phyloP scores from a whole-genome alignment of 768 basidiomycete genomes.

The Suillus plorans region DNA sequence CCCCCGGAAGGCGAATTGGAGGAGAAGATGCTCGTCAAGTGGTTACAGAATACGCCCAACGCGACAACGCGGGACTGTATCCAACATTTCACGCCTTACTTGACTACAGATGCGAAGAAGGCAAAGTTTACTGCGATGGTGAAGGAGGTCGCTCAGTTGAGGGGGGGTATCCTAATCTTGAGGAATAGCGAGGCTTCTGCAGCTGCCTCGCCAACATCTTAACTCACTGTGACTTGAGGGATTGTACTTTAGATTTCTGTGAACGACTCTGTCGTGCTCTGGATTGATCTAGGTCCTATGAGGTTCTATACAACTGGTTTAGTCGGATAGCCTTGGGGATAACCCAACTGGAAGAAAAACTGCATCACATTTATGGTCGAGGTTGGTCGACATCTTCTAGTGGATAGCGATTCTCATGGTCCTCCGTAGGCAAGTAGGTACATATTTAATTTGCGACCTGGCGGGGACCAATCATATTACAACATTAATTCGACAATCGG shows the following conservation, averaged over 20 bases:
- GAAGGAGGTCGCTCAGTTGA: slow-evolving; percentile 75
- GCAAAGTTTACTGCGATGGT: slow-evolving; percentile 74
- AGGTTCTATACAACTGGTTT: not conserved
- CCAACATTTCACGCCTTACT: slow-evolving; percentile 72
- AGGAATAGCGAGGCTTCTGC: slow-evolving; percentile 38
- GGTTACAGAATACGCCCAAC: slow-evolving; percentile 67
- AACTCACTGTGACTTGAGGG: not conserved
- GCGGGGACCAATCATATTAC: not conserved
- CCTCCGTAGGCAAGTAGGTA: not conserved
- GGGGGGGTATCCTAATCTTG: slow-evolving; percentile 61
- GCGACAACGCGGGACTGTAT: slow-evolving; percentile 81
- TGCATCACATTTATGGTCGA: not conserved
- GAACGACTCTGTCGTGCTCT: not conserved
- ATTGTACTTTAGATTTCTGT: slow-evolving; percentile 4
- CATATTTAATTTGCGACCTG: not conserved
- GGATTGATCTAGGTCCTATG: not conserved
- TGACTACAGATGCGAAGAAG: slow-evolving; percentile 71
- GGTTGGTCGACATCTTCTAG: not conserved
- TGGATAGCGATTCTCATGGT: not conserved
- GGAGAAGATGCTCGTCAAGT: slow-evolving; percentile 66
- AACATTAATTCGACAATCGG: not conserved
- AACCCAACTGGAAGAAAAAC: not conserved
- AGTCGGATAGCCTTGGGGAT: not conserved
- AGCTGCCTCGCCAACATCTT: slow-evolving; percentile 21
- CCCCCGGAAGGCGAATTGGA: slow-evolving; percentile 60